phyloP scores from a whole-genome alignment of 192 early-diverging fungal species.

The Mortierella alpina region DNA sequence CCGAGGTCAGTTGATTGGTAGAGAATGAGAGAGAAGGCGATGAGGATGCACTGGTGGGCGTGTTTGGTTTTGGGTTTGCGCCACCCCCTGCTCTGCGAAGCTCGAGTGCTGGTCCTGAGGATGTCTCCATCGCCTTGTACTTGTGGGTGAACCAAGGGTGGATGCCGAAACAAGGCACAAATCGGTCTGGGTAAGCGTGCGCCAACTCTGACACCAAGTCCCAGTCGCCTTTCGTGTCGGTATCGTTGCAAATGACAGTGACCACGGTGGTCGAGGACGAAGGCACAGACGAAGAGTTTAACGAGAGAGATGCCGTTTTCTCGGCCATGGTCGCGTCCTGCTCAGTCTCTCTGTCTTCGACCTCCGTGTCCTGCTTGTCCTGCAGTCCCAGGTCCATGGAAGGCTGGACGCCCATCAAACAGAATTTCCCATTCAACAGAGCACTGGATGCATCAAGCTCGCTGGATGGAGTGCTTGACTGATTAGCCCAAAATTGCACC shows the following conservation, averaged over 20 bases:
- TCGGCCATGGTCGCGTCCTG: background rate
- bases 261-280: slow-evolving; percentile 20
- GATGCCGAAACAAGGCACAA: slow-evolving; percentile 57
- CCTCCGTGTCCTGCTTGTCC: background rate
- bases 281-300: background rate
- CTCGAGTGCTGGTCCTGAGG: slow-evolving; percentile 4
- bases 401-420: slow-evolving; percentile 56
- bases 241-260: slow-evolving; percentile 45
- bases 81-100: slow-evolving; percentile 8
- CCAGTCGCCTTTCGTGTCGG: slow-evolving; percentile 52
- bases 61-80: background rate
- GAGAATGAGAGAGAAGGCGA: slow-evolving; percentile 27
- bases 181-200: slow-evolving; percentile 33
- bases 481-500: slow-evolving; percentile 24
- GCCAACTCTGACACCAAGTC: slow-evolving; percentile 53
- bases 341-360: background rate
- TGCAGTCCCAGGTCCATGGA: slow-evolving; percentile 35
- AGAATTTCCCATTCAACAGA: slow-evolving; percentile 32
- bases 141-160: slow-evolving; percentile 52
- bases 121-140: slow-evolving; percentile 24
- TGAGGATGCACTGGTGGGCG: background rate
- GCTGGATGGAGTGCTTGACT: background rate
- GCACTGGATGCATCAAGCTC: background rate
- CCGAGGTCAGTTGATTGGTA: slow-evolving; percentile 4
- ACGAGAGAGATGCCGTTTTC: slow-evolving; percentile 7